Conservation (phyloP, 2,329 filamentous ascomycete genomes). For the Colletotrichum ledebouriae region DNA sequence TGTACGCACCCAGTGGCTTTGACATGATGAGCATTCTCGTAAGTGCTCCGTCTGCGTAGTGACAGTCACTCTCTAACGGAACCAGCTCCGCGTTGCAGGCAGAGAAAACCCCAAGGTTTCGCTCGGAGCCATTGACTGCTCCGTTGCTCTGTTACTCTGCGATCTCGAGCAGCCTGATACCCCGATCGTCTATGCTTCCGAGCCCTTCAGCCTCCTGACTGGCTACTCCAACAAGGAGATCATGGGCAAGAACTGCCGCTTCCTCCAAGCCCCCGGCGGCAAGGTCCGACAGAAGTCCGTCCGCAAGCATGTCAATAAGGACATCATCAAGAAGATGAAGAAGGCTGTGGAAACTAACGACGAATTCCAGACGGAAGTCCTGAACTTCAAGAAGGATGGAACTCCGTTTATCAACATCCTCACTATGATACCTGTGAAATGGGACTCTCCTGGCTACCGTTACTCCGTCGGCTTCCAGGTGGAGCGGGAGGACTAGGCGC, state of each 20-base stretch:
- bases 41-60: constrained; percentile 44
- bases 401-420: constrained; percentile 84
- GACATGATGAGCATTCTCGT: constrained; percentile 70
- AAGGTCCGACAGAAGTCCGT: constrained; percentile 70
- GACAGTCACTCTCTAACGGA: constrained; percentile 35
- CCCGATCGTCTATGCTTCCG: constrained; percentile 88
- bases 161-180: constrained; percentile 80
- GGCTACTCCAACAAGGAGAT: constrained; percentile 83
- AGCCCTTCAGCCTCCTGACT: constrained; percentile 82
- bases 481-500: constrained; percentile 62
- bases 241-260: constrained; percentile 85
- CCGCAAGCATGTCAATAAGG: constrained; percentile 76
- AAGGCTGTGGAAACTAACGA: constrained; percentile 58
- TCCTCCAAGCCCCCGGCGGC: constrained; percentile 82
- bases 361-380: constrained; percentile 68
- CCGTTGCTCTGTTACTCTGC: constrained; percentile 86
- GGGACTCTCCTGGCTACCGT: constrained; percentile 73
- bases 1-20: constrained; percentile 68
- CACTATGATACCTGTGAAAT: constrained; percentile 85
- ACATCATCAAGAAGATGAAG: constrained; percentile 69
- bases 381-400: constrained; percentile 87
- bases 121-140: constrained; percentile 85
- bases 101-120: constrained; percentile 81
- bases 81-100: constrained; percentile 72
- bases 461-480: constrained; percentile 88